phyloP scores from a whole-genome alignment of 2,329 filamentous ascomycete genomes.

The Nemania serpens region DNA sequence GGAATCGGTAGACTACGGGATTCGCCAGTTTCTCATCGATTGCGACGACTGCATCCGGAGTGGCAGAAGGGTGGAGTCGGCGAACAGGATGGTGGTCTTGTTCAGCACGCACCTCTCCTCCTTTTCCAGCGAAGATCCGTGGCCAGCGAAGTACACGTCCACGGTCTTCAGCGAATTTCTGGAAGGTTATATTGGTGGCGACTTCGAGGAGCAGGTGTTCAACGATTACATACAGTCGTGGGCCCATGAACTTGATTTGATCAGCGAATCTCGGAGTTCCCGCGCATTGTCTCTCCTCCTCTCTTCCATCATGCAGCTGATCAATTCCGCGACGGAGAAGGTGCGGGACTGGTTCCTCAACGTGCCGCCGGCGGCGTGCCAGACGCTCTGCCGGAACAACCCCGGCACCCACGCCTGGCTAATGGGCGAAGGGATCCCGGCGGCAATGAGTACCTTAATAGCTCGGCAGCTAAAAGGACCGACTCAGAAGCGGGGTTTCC shows the following conservation, averaged over 20 bases:
- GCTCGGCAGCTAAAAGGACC: not conserved
- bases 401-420: not conserved
- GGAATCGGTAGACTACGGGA: not conserved
- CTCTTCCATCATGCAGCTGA: not conserved
- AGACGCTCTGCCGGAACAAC: not conserved
- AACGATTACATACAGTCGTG: not conserved
- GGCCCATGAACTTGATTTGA: not conserved
- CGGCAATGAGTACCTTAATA: not conserved
- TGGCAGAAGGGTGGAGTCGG: not conserved
- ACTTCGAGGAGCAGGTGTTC: not conserved
- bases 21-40: not conserved
- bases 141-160: constrained; percentile 2
- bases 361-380: not conserved
- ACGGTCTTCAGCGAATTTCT: not conserved
- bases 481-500: not conserved
- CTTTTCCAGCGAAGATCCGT: not conserved
- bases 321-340: not conserved
- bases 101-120: not conserved
- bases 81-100: not conserved
- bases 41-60: constrained; percentile 1
- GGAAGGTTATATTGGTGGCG: constrained; percentile 11
- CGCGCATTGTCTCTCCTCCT: not conserved
- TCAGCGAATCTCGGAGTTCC: not conserved
- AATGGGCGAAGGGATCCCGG: constrained; percentile 3
- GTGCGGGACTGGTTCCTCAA: constrained; percentile 7